Evolutionary conservation across 169 alveolate genomes (phyloP), one percentile per base, ranked within the genome.

Genomic region (Cyclospora cayetanensis): DNA sequence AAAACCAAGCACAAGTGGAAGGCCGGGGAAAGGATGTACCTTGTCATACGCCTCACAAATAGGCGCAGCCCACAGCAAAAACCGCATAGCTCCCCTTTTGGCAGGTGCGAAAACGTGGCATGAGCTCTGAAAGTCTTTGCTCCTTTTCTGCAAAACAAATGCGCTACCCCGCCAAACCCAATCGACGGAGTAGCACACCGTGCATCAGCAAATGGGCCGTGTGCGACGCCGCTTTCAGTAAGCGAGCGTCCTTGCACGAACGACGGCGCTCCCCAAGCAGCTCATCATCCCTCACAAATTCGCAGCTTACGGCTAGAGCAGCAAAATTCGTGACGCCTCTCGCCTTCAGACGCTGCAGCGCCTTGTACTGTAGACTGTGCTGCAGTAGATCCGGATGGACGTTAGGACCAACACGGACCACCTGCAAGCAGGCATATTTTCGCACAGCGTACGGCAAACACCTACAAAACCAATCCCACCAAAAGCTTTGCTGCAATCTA

Each of bases 361-460:
- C 96, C 92, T 96, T 95, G 87, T 92, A 92, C 93, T 97, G 98
- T 34, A 97, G 93, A 84, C 99, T 96, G 93, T 94, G 96, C 55
- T 93, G 97, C 42, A 90, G 90, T 55, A 97, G 92, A 92, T 97
- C 98, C 41, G 98, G 97, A 90, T 97, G 98, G 68, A 96, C 95
- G 82, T 97, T 97, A 0, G 98, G 97, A 15, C 99, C 99, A 37
- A 97, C 97, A 76, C 99, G 95, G 5, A 98, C 97, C 27, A 97
- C 97, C 86, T 95, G 92, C 50, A 95, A 96, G 20, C 34, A 29
- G 22, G 72, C 1, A 34, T 31, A 63, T 15, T 22, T 15, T 20
- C 42, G 35, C 37, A 34, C 15, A 27, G 39, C 39, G 76, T 34
- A 50, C 63, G 63, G 22, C 63, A 2, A 50, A 50, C 27, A n/a